Base-by-base conservation (phyloP, 2,329 filamentous ascomycete species). In the Cercospora sp. region DNA sequence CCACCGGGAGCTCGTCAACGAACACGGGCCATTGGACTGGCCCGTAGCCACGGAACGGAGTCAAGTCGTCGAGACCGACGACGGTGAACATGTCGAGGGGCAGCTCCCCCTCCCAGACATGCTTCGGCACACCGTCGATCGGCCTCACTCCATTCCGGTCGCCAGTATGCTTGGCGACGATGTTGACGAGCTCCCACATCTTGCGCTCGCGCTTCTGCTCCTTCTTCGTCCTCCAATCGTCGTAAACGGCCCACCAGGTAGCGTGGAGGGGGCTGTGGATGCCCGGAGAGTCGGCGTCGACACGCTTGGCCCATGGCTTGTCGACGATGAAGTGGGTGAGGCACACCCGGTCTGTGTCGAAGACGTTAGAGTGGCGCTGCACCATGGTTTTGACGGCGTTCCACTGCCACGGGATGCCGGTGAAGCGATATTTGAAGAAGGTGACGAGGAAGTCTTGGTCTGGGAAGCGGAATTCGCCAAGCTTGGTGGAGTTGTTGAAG, bases 361-460 rank as follows among this genome's bases (percentile, higher is more conserved):
- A 42, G 16, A 42, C 16, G 36, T 42, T 42, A 16, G 16, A 3
- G 36, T 42, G 36, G 36, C 36, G 36, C 36, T 42, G 36, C 0
- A 3, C 36, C 36, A 42, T 42, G 36, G 36, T 42, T n/a, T 42
- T 42, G 36, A 42, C 36, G 16, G 36, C 36, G 45, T 86, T 86
- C 62, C 80, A 83, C 48, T 81, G 81, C 83, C 83, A 86, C 1
- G 78, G 78, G n/a, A 85, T 60, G 6, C 78, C 76, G 51, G 68
- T 71, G 83, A 83, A 85, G 57, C 76, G 78, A 10, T 76, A 75
- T 0, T 74, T 72, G 70, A 84, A 86, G 64, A 82, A 84, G 55
- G 79, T 78, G 23, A 82, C 82, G 3, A 86, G 73, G 65, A 86
- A 85, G 70, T 86, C 84, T 71, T 86, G 84, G 68, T 85, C 83